Evolutionary conservation across 768 basidiomycete species (phyloP).

Genomic region (Ephemerocybe angulata): DNA sequence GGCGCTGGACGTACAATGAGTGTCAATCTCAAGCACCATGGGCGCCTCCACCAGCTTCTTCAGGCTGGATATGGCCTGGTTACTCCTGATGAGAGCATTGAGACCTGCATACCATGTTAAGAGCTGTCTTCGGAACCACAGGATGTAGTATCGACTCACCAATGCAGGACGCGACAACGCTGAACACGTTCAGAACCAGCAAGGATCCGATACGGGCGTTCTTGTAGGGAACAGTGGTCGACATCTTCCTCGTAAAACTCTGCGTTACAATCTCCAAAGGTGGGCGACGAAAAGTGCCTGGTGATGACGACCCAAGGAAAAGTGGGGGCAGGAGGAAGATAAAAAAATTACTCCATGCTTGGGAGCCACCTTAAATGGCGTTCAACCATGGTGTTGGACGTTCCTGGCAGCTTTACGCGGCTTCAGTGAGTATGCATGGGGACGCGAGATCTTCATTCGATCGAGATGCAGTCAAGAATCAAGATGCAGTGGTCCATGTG

Average conservation of each 20-base stretch:
- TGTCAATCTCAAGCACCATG: constrained; percentile 35
- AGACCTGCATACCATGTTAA: constrained; percentile 25
- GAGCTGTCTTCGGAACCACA: background rate
- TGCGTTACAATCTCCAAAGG: background rate
- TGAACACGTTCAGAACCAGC: background rate
- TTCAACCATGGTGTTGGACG: background rate
- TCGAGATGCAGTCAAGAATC: background rate
- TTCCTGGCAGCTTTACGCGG: constrained; percentile 1
- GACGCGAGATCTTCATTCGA: constrained; percentile 1
- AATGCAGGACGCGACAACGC: constrained; percentile 8
- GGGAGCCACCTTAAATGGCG: background rate
- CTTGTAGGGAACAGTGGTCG: background rate
- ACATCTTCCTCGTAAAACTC: constrained; percentile 2
- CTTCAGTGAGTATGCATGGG: background rate
- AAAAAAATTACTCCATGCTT: background rate
- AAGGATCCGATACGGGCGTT: constrained; percentile 1
- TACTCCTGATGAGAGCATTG: constrained; percentile 40
- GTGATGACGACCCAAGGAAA: background rate
- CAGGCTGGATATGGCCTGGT: constrained; percentile 33
- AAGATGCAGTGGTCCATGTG: constrained; percentile 7
- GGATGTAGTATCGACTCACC: background rate
- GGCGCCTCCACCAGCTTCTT: constrained; percentile 29
- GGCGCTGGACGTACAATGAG: constrained; percentile 24
- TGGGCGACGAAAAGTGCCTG: background rate
- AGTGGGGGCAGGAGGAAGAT: background rate